Evolutionary conservation across 2,329 filamentous ascomycete species (phyloP).

Genomic region (Penicillium expansum): DNA sequence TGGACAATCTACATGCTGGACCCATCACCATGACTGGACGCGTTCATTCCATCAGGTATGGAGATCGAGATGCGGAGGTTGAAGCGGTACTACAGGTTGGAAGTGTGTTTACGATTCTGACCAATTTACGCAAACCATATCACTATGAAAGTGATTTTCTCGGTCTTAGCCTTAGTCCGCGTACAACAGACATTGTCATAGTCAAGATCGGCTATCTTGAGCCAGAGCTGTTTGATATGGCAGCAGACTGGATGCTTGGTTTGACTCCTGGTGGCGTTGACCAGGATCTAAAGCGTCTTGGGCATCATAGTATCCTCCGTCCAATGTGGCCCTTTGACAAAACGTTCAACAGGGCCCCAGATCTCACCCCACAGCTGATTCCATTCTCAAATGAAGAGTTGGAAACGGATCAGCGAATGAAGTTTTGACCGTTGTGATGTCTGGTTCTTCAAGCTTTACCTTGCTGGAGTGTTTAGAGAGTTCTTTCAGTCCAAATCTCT

Average conservation of each 20-base stretch:
- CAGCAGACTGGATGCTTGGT: constrained; percentile 54
- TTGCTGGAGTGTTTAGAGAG: too few species aligned
- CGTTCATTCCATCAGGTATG: constrained; percentile 52
- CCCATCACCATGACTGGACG: constrained; percentile 53
- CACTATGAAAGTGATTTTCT: constrained; percentile 55
- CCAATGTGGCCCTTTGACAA: constrained; percentile 53
- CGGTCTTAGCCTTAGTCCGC: constrained; percentile 47
- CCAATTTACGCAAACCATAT: constrained; percentile 54
- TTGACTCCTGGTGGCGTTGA: constrained; percentile 56
- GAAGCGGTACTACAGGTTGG: constrained; percentile 54
- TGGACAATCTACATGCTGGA: constrained; percentile 50
- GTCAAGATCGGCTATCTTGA: constrained; percentile 59
- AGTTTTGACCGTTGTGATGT: not conserved
- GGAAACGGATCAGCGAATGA: too few species aligned
- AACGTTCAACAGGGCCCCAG: constrained; percentile 32
- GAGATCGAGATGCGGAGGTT: constrained; percentile 48
- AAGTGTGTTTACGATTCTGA: constrained; percentile 53
- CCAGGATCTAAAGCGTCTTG: constrained; percentile 51
- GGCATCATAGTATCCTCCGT: constrained; percentile 48
- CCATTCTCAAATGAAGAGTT: constrained; percentile 28
- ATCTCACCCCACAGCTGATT: constrained; percentile 40
- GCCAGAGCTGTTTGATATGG: constrained; percentile 55
- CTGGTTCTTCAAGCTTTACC: not conserved
- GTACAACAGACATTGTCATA: constrained; percentile 51
- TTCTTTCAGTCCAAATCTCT: too few species aligned